Evolutionary conservation across 2,329 filamentous ascomycete genomes (phyloP).

Genomic region (Penicillium sp.): DNA sequence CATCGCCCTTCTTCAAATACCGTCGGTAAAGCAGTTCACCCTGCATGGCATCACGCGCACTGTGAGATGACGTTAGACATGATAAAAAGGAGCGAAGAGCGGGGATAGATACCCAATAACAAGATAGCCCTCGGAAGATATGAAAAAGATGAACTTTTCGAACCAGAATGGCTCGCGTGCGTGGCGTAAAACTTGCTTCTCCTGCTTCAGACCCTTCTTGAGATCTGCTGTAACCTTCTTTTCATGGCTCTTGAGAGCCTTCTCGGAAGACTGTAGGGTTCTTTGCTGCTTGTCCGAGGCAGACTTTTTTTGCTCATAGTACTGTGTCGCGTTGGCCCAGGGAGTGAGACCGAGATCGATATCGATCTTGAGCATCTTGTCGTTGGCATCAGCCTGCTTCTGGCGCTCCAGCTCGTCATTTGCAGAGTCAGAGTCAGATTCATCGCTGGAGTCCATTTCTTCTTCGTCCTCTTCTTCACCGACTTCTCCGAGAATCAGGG

Average conservation of each 20-base stretch:
- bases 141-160: constrained; percentile 94
- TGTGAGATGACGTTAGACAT: constrained; percentile 11
- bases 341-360: constrained; percentile 79
- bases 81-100: background rate
- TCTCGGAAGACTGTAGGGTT: constrained; percentile 75
- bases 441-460: constrained; percentile 60
- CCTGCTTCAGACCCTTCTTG: constrained; percentile 83
- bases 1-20: constrained; percentile 81
- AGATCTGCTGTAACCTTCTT: constrained; percentile 83
- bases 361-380: constrained; percentile 66
- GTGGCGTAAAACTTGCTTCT: constrained; percentile 81
- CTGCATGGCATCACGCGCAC: constrained; percentile 81
- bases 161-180: constrained; percentile 89
- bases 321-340: constrained; percentile 86
- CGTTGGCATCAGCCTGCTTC: constrained; percentile 21
- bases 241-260: constrained; percentile 84
- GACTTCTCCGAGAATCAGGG: constrained; percentile 71
- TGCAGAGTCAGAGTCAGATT: constrained; percentile 53
- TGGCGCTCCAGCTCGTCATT: constrained; percentile 27
- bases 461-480: constrained; percentile 65
- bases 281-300: constrained; percentile 86
- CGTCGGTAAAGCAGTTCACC: constrained; percentile 87
- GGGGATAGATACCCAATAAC: constrained; percentile 62
- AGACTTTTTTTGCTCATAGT: constrained; percentile 83
- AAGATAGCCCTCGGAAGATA: constrained; percentile 92